Base-by-base conservation (phyloP, 2,329 filamentous ascomycete species). In the Trichoderma sp. region DNA sequence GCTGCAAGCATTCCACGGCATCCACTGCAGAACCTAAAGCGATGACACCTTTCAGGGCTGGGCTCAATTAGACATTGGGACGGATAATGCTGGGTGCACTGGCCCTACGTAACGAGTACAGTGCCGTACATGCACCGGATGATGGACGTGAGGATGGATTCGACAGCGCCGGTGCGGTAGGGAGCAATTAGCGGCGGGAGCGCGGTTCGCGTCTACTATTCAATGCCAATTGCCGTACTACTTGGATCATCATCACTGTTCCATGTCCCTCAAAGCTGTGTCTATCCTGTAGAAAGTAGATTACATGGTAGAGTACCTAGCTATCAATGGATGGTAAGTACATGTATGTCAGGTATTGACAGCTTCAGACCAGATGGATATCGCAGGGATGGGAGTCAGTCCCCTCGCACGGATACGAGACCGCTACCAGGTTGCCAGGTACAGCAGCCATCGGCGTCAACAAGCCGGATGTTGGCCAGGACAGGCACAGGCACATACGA, bases 401-500 rank as follows among this genome's bases (percentile, higher is more conserved):
- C 17, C 34, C 65, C 7, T 58, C n/a, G 53, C n/a, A n/a, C 53
- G 65, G 65, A 68, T 68, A 68, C 65, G 65, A 68, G 65, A 47
- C 64, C 20, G 53, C 53, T 53, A 28, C 39, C 32, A n/a, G 39
- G 39, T 43, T 43, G 39, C 39, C 39, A 43, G 39, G 39, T 17
- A 43, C 39, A 43, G 15, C 39, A 39, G 26, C 64, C 34, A 20
- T 43, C 28, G n/a, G 50, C 63, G 57, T 66, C 47, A 32, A 28
- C 63, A 55, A 36, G 63, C 43, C 65, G 53, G 50, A 30, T 26
- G 12, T 43, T 68, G 65, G 34, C 65, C 13, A 30, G 50, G 34
- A 20, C 53, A 68, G 34, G 53, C 34, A 17, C 32, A 28, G 23
- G 26, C 55, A n/a, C 26, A 34, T 12, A 59, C 13, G 15, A 59